Evolutionary conservation across 1,139 yeast species (phyloP).

Genomic region (Kluyveromyces sp.): DNA sequence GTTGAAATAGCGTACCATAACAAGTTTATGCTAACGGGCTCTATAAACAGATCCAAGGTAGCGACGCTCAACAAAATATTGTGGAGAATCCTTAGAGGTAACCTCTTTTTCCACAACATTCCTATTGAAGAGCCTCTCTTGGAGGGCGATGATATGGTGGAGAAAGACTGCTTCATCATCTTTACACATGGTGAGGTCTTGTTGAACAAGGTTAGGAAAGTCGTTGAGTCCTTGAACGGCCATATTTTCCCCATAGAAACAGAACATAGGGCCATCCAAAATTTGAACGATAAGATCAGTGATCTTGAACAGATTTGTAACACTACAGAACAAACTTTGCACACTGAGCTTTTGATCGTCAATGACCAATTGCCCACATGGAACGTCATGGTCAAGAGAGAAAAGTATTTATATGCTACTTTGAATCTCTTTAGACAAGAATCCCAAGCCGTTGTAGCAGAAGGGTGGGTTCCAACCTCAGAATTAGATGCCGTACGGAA

Average conservation of each 20-base stretch:
- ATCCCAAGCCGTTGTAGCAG: constrained; percentile 58
- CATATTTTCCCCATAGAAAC: constrained; percentile 41
- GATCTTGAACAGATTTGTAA: constrained; percentile 55
- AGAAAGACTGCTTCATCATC: constrained; percentile 56
- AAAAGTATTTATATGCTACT: constrained; percentile 59
- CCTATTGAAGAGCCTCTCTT: constrained; percentile 44
- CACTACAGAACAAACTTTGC: constrained; percentile 51
- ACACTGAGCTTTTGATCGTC: constrained; percentile 61
- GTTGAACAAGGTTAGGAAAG: constrained; percentile 47
- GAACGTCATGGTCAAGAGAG: constrained; percentile 63
- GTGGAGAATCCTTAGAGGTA: constrained; percentile 70
- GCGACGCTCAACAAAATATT: constrained; percentile 56
- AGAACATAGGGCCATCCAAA: constrained; percentile 32
- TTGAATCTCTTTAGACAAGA: constrained; percentile 65
- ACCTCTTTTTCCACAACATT: constrained; percentile 55
- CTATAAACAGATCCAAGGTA: constrained; percentile 54
- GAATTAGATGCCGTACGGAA: constrained; percentile 34
- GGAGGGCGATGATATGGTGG: constrained; percentile 35
- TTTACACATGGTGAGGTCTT: constrained; percentile 66
- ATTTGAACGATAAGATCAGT: constrained; percentile 40
- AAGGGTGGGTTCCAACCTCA: constrained; percentile 73
- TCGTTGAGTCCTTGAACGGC: constrained; percentile 64
- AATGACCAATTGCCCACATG: constrained; percentile 59
- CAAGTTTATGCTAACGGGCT: constrained; percentile 46
- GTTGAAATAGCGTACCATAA: constrained; percentile 24